These are phyloP conservation scores for Pseudocercospora ulei DNA, from an alignment of 2,329 filamentous ascomycete genomes.

Conservation along the genomic window DNA sequence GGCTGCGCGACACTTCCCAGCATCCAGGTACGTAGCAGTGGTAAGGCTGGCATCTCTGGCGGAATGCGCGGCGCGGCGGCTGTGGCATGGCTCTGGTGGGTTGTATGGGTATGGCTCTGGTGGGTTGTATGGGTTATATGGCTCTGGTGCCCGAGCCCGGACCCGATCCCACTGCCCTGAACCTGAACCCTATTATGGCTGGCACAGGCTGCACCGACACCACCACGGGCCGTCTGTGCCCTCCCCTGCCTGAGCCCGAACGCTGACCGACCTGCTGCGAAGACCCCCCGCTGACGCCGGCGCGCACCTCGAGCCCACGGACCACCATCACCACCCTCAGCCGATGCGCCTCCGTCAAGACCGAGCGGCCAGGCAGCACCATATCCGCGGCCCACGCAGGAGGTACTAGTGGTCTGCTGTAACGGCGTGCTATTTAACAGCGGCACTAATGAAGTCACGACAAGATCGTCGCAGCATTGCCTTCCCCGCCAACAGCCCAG, in stretches of 20 bases:
- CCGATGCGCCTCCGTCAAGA: conserved; percentile 17
- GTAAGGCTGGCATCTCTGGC: no score
- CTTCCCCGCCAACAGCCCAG: conserved; percentile 5
- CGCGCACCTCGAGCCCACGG: conserved; percentile 6
- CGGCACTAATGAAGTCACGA: no score
- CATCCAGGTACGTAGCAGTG: conserved; percentile 7
- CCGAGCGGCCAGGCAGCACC: no score
- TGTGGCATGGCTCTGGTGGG: no score
- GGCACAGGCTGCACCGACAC: no score
- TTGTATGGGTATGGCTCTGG: no score
- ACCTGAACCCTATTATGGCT: no score
- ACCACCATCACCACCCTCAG: conserved; percentile 12
- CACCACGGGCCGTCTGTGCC: conserved; percentile 9
- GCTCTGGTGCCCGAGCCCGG: no score
- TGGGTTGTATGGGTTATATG: no score
- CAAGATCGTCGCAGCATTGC: conserved; percentile 9
- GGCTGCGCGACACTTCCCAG: conserved; percentile 1
- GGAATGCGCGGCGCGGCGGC: no score
- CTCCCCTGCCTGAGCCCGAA: neutral
- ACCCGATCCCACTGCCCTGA: no score
- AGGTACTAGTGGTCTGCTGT: neutral
- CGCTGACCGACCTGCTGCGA: conserved; percentile 5
- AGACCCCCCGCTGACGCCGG: conserved; percentile 7
- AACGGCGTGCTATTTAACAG: neutral
- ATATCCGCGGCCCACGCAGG: no score